phyloP scores from a whole-genome alignment of 108 stramenopile genomes.

The Stephanodiscus triporus region DNA sequence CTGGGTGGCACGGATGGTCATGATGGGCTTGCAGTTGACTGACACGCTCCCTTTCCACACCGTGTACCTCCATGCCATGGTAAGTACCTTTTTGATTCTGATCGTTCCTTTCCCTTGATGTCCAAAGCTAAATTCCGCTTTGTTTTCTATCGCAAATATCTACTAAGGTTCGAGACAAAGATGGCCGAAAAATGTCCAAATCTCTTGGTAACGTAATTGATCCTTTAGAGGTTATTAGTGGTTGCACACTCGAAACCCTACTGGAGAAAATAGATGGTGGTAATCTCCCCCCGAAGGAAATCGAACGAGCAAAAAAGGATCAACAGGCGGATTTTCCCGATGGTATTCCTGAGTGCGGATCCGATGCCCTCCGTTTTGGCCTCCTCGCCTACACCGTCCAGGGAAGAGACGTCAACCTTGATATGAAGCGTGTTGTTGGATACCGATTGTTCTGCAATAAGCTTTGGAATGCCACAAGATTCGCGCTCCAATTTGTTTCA shows the following conservation, averaged over 20 bases:
- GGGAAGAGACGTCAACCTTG: slow-evolving; percentile 98
- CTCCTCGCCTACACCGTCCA: slow-evolving; percentile 97
- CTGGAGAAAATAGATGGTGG: slow-evolving; percentile 88
- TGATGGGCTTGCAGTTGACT: slow-evolving; percentile 99
- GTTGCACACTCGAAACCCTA: slow-evolving; percentile 88
- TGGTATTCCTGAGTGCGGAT: slow-evolving; percentile 98
- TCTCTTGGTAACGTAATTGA: slow-evolving; percentile 99
- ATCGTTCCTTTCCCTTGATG: not conserved
- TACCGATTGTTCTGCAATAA: slow-evolving; percentile 99
- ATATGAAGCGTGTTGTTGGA: slow-evolving; percentile 97
- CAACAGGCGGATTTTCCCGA: slow-evolving; percentile 93
- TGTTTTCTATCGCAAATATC: slow-evolving; percentile 1
- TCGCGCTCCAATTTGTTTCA: slow-evolving; percentile 88
- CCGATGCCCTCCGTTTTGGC: slow-evolving; percentile 98
- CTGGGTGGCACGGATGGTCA: slow-evolving; percentile 99
- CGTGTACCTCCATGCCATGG: slow-evolving; percentile 99
- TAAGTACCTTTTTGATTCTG: not conserved
- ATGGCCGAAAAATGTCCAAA: slow-evolving; percentile 99
- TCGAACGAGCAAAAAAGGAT: slow-evolving; percentile 94
- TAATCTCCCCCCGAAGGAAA: slow-evolving; percentile 95
- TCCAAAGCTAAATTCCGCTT: not conserved
- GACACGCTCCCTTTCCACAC: slow-evolving; percentile 95
- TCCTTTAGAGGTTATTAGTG: slow-evolving; percentile 97
- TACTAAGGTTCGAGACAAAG: slow-evolving; percentile 91
- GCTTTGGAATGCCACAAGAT: slow-evolving; percentile 97